Percentiles rank a stretch among this genome's conserved stretches.
These are phyloP conservation scores for Actinomucor elegans DNA, from an alignment of 371 early-diverging fungal species.

Conservation along the genomic window DNA sequence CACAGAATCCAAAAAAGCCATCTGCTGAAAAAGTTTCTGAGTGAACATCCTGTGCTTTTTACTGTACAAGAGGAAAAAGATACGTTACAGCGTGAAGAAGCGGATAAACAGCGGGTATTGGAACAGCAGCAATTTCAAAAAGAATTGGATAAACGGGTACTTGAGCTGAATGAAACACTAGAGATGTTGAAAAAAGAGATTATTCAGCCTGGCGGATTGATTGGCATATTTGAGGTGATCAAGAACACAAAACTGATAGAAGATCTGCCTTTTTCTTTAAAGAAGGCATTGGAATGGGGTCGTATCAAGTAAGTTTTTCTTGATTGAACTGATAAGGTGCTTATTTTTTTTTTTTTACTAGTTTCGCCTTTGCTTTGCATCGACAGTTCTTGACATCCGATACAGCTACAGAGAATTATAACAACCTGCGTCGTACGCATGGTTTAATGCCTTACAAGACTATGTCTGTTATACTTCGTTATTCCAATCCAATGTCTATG, in stretches of 20 bases:
- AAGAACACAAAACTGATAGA: slow-evolving; percentile 36
- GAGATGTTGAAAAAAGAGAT: slow-evolving; percentile 54
- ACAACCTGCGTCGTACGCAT: slow-evolving; percentile 57
- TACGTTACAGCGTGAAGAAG: slow-evolving; percentile 27
- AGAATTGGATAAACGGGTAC: slow-evolving; percentile 53
- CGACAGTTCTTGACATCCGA: slow-evolving; percentile 60
- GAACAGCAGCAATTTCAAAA: slow-evolving; percentile 44
- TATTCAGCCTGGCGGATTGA: slow-evolving; percentile 54
- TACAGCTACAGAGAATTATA: slow-evolving; percentile 53
- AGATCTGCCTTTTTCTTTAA: slow-evolving; percentile 52
- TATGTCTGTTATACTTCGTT: slow-evolving; percentile 50
- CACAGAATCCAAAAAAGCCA: slow-evolving; percentile 25
- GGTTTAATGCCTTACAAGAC: slow-evolving; percentile 60
- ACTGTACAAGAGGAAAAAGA: slow-evolving; percentile 48
- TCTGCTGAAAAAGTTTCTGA: slow-evolving; percentile 46
- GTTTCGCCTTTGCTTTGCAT: slow-evolving; percentile 65
- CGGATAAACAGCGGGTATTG: slow-evolving; percentile 42
- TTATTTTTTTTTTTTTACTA: slow-evolving; percentile 9
- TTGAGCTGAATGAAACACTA: slow-evolving; percentile 49
- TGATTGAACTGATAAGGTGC: background rate
- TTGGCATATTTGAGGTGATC: slow-evolving; percentile 38
- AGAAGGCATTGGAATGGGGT: slow-evolving; percentile 64
- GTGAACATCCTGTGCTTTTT: slow-evolving; percentile 39
- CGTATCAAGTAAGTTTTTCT: slow-evolving; percentile 42
- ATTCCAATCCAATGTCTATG: slow-evolving; percentile 66